Evolutionary conservation across 2,329 filamentous ascomycete genomes (phyloP).

Genomic region (Setomelanomma holmii): DNA sequence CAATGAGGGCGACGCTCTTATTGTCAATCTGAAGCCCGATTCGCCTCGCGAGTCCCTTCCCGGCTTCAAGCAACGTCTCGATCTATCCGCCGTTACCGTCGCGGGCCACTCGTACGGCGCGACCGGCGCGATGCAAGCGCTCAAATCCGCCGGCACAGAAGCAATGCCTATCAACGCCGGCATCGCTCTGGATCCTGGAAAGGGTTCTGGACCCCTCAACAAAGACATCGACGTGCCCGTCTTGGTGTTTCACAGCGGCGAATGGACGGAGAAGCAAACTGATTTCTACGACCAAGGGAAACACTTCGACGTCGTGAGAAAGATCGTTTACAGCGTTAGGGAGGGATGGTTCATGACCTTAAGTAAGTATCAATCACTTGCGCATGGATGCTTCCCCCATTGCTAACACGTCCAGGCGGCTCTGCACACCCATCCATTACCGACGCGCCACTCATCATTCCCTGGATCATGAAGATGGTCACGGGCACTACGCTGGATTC

Average conservation of each 20-base stretch:
- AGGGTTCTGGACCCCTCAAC: slow-evolving; percentile 68
- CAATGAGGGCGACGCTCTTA: slow-evolving; percentile 46
- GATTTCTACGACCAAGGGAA: slow-evolving; percentile 67
- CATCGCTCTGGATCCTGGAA: slow-evolving; percentile 71
- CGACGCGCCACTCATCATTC: slow-evolving; percentile 70
- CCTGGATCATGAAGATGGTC: slow-evolving; percentile 65
- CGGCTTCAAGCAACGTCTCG: slow-evolving; percentile 62
- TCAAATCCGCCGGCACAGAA: slow-evolving; percentile 58
- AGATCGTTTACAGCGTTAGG: slow-evolving; percentile 60
- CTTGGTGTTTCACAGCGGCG: slow-evolving; percentile 68
- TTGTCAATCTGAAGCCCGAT: slow-evolving; percentile 56
- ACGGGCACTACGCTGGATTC: slow-evolving; percentile 68
- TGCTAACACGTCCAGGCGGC: slow-evolving; percentile 25
- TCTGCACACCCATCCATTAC: slow-evolving; percentile 69
- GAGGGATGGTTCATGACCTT: slow-evolving; percentile 56
- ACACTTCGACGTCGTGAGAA: slow-evolving; percentile 69
- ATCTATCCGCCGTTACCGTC: slow-evolving; percentile 63
- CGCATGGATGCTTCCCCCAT: too few relatives aligned
- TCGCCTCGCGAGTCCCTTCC: slow-evolving; percentile 54
- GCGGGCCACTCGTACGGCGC: slow-evolving; percentile 72
- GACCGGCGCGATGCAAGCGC: slow-evolving; percentile 66
- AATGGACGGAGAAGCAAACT: slow-evolving; percentile 66
- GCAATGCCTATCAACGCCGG: slow-evolving; percentile 61
- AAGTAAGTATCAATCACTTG: too few relatives aligned
- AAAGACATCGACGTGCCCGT: slow-evolving; percentile 64